Evolutionary conservation across 2,329 filamentous ascomycete genomes (phyloP).

Genomic region (Diplodia corticola): DNA sequence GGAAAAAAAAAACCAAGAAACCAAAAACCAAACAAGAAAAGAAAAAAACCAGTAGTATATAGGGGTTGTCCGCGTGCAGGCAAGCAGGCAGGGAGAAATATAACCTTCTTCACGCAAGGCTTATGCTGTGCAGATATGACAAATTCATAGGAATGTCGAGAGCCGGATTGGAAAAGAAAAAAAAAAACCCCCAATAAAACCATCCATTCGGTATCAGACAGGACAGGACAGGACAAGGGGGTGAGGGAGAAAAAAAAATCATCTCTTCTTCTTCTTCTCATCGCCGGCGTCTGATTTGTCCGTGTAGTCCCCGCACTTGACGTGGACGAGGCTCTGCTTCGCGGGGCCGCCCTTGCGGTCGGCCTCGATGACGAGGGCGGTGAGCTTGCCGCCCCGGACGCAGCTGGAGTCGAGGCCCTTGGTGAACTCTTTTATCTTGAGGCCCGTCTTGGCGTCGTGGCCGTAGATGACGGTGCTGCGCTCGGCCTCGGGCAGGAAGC

Average conservation of each 20-base stretch:
- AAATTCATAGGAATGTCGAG: no score
- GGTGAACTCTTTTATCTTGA: constrained; percentile 68
- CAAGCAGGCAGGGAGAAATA: no score
- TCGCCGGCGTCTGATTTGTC: background rate
- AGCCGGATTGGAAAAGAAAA: no score
- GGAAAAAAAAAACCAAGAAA: background rate
- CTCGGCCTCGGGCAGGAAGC: constrained; percentile 34
- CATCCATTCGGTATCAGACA: background rate
- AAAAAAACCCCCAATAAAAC: no score
- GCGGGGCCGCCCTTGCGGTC: constrained; percentile 25
- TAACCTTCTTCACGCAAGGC: no score
- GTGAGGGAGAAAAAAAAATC: no score
- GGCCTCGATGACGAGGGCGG: constrained; percentile 72
- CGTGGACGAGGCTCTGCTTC: constrained; percentile 33
- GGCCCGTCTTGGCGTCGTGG: constrained; percentile 74
- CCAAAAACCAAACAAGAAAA: no score
- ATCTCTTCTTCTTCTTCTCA: constrained; percentile 1
- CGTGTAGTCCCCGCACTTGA: constrained; percentile 44
- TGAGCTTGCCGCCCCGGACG: constrained; percentile 71
- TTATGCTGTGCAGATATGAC: no score
- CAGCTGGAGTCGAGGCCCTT: constrained; percentile 87
- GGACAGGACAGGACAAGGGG: background rate
- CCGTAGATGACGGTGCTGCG: constrained; percentile 78
- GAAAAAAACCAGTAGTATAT: no score
- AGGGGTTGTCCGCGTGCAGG: no score